A percentile compares a stretch with the other conserved stretches of the same genome.
phyloP scores from a whole-genome alignment of 345 rosid species.

The Excoecaria cochinchinensis region DNA sequence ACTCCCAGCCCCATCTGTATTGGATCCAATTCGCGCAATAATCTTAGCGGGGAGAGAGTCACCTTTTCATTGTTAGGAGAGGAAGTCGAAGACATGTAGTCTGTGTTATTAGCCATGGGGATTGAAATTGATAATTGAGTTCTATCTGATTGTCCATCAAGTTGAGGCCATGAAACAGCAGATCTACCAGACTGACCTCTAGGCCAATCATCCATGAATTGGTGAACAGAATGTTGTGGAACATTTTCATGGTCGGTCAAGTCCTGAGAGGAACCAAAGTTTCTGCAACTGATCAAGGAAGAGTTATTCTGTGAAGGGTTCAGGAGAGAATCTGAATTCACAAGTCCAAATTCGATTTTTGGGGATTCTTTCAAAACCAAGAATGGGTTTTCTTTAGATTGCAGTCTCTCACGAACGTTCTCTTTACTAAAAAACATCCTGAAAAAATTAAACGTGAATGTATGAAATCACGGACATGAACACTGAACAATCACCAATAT shows the following conservation, averaged over 20 bases:
- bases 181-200: conserved; percentile 38
- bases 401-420: conserved; percentile 31
- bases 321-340: conserved; percentile 41
- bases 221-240: conserved; percentile 47
- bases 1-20: conserved; percentile 56
- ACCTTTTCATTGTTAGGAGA: conserved; percentile 47
- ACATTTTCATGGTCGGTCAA: conserved; percentile 35
- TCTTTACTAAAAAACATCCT: conserved; percentile 47
- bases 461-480: neutral
- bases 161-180: conserved; percentile 45
- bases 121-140: conserved; percentile 68
- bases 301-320: conserved; percentile 42
- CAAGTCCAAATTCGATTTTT: conserved; percentile 38
- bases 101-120: conserved; percentile 46
- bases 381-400: conserved; percentile 39
- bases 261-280: conserved; percentile 43
- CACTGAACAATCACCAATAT: neutral
- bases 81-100: conserved; percentile 51
- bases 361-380: conserved; percentile 31
- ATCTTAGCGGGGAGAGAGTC: conserved; percentile 46
- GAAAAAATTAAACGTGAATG: conserved; percentile 5
- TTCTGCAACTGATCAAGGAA: conserved; percentile 31
- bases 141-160: conserved; percentile 43
- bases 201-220: conserved; percentile 66
- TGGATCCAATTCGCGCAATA: conserved; percentile 43